Percentiles rank a stretch among this genome's conserved stretches.
Evolutionary conservation across 306 rosid species (phyloP).

Genomic region (Ammopiptanthus mongolicus): DNA sequence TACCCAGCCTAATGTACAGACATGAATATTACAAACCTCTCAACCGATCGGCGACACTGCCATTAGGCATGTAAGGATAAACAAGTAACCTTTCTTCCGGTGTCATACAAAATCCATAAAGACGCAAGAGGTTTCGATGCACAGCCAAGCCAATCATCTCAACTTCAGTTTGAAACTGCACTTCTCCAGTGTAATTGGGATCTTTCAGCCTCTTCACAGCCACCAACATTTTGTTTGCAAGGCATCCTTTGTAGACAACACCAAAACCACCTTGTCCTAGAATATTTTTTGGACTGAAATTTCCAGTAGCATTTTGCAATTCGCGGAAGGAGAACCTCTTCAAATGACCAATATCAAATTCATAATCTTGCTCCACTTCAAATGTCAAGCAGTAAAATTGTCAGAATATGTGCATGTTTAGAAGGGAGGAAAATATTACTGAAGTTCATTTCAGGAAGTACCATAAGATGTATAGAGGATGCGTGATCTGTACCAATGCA

Average conservation of each 20-base stretch:
- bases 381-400: conserved; percentile 8
- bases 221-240: conserved; percentile 70
- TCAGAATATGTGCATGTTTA: conserved; percentile 14
- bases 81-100: conserved; percentile 84
- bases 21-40: conserved; percentile 61
- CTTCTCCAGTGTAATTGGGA: conserved; percentile 93
- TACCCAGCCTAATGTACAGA: background rate
- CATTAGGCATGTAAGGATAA: conserved; percentile 92
- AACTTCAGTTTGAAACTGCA: conserved; percentile 98
- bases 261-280: conserved; percentile 97
- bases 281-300: conserved; percentile 70
- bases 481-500: conserved; percentile 76
- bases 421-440: background rate
- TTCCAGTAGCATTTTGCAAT: conserved; percentile 77
- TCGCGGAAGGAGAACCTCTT: conserved; percentile 87
- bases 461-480: conserved; percentile 72
- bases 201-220: conserved; percentile 97
- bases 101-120: conserved; percentile 88
- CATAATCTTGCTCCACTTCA: conserved; percentile 92
- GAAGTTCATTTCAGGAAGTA: conserved; percentile 41
- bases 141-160: conserved; percentile 98
- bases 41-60: conserved; percentile 93
- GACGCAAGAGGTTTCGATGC: conserved; percentile 82
- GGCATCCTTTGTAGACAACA: conserved; percentile 87
- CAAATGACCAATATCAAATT: conserved; percentile 78